Evolutionary conservation across 1,139 yeast genomes (phyloP).

Genomic region (Yarrowia galli): DNA sequence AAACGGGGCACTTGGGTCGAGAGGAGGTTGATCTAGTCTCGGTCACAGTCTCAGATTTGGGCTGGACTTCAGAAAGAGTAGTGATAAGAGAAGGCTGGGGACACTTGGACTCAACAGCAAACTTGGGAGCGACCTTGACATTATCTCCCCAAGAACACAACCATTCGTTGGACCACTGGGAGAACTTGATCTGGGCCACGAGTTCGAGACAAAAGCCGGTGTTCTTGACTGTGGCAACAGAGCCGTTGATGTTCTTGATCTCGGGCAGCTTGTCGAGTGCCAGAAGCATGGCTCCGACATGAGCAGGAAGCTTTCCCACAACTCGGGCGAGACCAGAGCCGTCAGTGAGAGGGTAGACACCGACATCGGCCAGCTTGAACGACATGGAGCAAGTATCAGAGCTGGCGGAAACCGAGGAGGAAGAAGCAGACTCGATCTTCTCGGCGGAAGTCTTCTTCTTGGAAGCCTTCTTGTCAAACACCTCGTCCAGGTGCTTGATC

Average conservation of each 20-base stretch:
- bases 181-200: conserved; percentile 18
- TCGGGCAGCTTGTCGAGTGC: conserved; percentile 21
- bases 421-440: not conserved
- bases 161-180: conserved; percentile 33
- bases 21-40: not conserved
- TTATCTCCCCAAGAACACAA: conserved; percentile 24
- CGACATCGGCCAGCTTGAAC: conserved; percentile 4
- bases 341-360: conserved; percentile 24
- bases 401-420: not conserved
- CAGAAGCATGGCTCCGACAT: conserved; percentile 21
- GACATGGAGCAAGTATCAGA: conserved; percentile 6
- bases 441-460: not conserved
- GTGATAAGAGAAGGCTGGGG: not conserved
- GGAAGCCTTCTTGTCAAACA: not conserved
- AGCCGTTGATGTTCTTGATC: conserved; percentile 19
- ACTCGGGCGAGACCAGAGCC: conserved; percentile 24
- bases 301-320: conserved; percentile 14
- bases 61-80: not conserved
- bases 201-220: not conserved
- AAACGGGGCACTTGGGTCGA: not conserved
- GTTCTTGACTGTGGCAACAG: not conserved
- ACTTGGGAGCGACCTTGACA: conserved; percentile 7
- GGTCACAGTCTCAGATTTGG: not conserved
- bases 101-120: not conserved
- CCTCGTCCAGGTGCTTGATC: not conserved